Base-by-base conservation (phyloP, 495 filamentous ascomycete species). In the Hyaloscypha finlandica region DNA sequence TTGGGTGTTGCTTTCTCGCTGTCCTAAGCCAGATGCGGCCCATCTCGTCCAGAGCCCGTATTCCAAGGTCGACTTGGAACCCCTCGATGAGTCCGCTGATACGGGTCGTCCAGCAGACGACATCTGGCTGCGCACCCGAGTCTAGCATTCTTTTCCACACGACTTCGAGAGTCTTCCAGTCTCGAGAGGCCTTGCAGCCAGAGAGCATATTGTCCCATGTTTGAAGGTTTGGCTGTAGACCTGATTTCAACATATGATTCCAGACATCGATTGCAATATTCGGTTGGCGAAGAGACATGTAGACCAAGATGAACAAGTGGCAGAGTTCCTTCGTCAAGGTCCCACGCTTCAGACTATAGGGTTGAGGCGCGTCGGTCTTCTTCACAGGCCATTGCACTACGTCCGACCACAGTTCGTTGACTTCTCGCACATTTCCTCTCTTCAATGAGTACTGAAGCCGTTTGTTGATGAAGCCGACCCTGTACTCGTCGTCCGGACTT, bases 141-240 rank as follows among this genome's bases (percentile, higher is more conserved):
- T 32, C 66, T 4, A 79, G 42, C 78, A 92, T 81, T 63, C 81
- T 83, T 2, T 70, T 37, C 90, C 90, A 92, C 12, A 90, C 78
- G 1, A 75, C 74, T 53, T 86, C 81, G 59, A 91, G 69, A 6
- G 80, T 83, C 11, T 78, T 68, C 19, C 75, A 19, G 67, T 89
- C 85, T 29, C 74, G 65, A 16, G 81, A 76, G 22, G 73, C 76
- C 66, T 74, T 74, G 67, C 83, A 88, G 20, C 89, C 90, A 31
- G 78, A 69, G 30, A 92, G 79, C 86, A 92, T 90, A 32, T 81
- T 75, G 45, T 81, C 85, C 85, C 85, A 92, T 0, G 88, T 87
- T 61, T 74, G 79, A 16, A 85, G 67, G 14, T 76, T 83, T 22
- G 89, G 87, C 35, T 74, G 72, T 35, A 85, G 69, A 0, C 83